These are phyloP conservation scores for Sideroxylon spinosum DNA, from an alignment of 179 eudicot species.

Conservation along the genomic window DNA sequence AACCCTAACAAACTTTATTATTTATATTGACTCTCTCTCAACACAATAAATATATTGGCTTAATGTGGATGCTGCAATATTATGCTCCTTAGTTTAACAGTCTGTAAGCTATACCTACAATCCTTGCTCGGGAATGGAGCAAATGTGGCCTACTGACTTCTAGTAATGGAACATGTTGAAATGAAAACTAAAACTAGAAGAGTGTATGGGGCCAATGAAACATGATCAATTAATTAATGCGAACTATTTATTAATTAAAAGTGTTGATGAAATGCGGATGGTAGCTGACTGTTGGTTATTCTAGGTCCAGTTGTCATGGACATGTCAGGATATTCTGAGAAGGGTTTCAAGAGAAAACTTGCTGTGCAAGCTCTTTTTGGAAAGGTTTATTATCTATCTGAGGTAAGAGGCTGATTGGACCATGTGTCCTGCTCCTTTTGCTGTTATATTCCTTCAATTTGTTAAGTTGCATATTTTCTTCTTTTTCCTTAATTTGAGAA, in stretches of 20 bases:
- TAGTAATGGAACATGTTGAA: neutral
- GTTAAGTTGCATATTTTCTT: neutral
- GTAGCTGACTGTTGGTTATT: constrained; percentile 29
- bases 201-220: neutral
- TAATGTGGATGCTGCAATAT: neutral
- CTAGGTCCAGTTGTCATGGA: constrained; percentile 97
- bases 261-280: constrained; percentile 1
- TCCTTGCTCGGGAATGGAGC: neutral
- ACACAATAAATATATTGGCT: too few relatives aligned
- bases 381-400: constrained; percentile 82
- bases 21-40: too few relatives aligned
- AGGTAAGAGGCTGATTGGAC: constrained; percentile 41
- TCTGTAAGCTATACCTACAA: neutral
- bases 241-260: too few relatives aligned
- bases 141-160: neutral
- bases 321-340: constrained; percentile 87
- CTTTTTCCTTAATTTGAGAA: neutral
- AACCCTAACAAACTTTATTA: too few relatives aligned
- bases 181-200: neutral
- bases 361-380: constrained; percentile 93
- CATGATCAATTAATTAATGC: neutral
- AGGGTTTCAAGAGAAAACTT: constrained; percentile 85
- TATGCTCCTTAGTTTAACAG: neutral
- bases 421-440: neutral
- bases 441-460: neutral